phyloP scores from a whole-genome alignment of 208 protist genomes.

The Baffinella frigidus region DNA sequence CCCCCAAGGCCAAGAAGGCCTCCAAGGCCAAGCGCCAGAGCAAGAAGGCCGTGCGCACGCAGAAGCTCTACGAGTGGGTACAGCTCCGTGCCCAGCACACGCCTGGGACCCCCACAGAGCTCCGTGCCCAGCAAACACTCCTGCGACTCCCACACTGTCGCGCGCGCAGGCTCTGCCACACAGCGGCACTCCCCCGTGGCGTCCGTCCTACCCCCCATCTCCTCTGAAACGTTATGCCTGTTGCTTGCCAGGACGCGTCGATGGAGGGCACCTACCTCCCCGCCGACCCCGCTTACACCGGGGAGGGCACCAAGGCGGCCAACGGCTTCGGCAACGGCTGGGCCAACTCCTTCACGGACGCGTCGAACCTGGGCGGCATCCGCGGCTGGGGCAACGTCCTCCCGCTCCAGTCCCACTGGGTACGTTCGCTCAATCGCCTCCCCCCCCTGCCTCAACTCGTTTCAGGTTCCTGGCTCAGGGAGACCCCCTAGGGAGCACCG shows the following conservation, averaged over 20 bases:
- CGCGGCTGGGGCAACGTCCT: background rate
- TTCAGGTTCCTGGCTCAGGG: no score
- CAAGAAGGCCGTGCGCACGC: conserved; percentile 16
- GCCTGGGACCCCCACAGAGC: no score
- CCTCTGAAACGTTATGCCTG: background rate
- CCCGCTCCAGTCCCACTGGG: background rate
- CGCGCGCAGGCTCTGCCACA: no score
- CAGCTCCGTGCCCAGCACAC: no score
- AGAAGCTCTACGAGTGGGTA: conserved; percentile 45
- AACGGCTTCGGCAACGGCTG: background rate
- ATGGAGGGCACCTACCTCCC: conserved; percentile 54
- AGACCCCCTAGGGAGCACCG: no score
- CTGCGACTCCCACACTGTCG: no score
- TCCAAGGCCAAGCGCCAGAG: conserved; percentile 9
- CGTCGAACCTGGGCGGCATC: conserved; percentile 17
- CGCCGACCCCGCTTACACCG: background rate
- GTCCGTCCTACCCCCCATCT: background rate
- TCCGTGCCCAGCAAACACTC: no score
- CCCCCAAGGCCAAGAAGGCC: background rate
- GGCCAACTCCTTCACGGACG: background rate
- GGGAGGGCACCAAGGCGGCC: background rate
- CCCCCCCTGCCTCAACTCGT: no score
- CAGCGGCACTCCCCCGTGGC: background rate
- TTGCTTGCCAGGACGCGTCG: background rate
- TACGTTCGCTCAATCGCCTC: no score